Conservation (phyloP, 2,329 filamentous ascomycete species). For the Parasarocladium wereldwijsianum region DNA sequence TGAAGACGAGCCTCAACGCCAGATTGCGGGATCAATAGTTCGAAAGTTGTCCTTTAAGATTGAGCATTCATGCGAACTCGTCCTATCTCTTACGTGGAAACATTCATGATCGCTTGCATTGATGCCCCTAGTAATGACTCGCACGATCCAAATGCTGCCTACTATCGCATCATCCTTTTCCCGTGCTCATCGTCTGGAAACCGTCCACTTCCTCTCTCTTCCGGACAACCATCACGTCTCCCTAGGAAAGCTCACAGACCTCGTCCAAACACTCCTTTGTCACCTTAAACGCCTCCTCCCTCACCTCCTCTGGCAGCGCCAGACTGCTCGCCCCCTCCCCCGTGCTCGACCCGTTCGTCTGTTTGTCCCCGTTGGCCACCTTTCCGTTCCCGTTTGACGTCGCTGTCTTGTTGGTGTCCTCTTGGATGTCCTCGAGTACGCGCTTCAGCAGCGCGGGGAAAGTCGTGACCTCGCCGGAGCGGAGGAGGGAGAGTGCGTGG, state of each 20-base stretch:
- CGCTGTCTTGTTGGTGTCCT: slow-evolving; percentile 22
- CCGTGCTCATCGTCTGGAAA: no score
- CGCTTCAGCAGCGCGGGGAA: slow-evolving; percentile 47
- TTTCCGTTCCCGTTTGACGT: slow-evolving; percentile 14
- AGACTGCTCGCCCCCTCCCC: slow-evolving; percentile 20
- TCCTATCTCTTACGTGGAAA: no score
- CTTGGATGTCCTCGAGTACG: slow-evolving; percentile 46
- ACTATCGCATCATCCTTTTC: no score
- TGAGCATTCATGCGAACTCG: no score
- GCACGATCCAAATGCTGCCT: no score
- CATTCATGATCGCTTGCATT: no score
- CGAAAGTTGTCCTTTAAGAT: no score
- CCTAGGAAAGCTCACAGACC: slow-evolving; percentile 27
- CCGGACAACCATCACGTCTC: no score
- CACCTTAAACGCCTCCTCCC: slow-evolving; percentile 46
- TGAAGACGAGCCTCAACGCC: no score
- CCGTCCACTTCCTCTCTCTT: no score
- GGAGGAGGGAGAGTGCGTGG: slow-evolving; percentile 45
- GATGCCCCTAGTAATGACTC: no score
- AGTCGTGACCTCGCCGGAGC: slow-evolving; percentile 41
- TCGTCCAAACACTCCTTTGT: slow-evolving; percentile 43
- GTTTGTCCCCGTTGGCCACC: slow-evolving; percentile 13
- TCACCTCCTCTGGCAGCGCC: slow-evolving; percentile 42
- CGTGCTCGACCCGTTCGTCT: slow-evolving; percentile 11
- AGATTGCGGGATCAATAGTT: no score